Evolutionary conservation across 768 basidiomycete genomes (phyloP).

Genomic region (Mycena haematopus): DNA sequence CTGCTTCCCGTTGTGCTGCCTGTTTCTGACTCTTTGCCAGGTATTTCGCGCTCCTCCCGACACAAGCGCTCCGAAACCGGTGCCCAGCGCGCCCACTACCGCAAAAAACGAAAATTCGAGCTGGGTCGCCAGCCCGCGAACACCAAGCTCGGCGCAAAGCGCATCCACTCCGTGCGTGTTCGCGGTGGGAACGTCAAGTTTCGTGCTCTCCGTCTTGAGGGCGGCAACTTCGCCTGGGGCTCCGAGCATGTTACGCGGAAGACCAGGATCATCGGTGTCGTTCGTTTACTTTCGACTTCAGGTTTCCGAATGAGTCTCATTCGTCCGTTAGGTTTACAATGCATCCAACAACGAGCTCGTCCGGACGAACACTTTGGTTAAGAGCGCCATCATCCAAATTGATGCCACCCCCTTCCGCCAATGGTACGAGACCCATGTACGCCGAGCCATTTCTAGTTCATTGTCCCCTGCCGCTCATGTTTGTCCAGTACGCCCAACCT

Average conservation of each 20-base stretch:
- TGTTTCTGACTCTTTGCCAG: constrained; percentile 44
- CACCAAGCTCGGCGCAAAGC: constrained; percentile 96
- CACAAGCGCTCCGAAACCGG: constrained; percentile 97
- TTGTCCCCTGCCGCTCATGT: constrained; percentile 14
- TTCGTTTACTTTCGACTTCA: constrained; percentile 51
- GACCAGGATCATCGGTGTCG: constrained; percentile 95
- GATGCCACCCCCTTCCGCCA: constrained; percentile 99
- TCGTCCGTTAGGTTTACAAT: constrained; percentile 82
- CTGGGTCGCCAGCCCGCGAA: constrained; percentile 97
- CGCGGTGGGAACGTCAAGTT: constrained; percentile 96
- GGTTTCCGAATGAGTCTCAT: constrained; percentile 9
- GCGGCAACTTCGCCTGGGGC: constrained; percentile 99
- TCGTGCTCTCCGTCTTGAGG: constrained; percentile 95
- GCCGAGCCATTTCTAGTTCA: constrained; percentile 42
- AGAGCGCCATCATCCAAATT: constrained; percentile 94
- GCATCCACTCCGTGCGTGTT: constrained; percentile 92
- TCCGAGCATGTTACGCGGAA: constrained; percentile 94
- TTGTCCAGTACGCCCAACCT: constrained; percentile 86
- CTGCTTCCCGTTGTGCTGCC: constrained; percentile 36
- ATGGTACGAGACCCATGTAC: constrained; percentile 98
- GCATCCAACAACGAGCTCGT: constrained; percentile 99
- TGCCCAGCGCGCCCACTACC: constrained; percentile 92
- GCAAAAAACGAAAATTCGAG: constrained; percentile 99
- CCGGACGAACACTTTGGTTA: constrained; percentile 99
- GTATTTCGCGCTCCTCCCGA: constrained; percentile 96